Base-by-base conservation (phyloP, 2,329 filamentous ascomycete genomes). In the Penicillium vulpinum region DNA sequence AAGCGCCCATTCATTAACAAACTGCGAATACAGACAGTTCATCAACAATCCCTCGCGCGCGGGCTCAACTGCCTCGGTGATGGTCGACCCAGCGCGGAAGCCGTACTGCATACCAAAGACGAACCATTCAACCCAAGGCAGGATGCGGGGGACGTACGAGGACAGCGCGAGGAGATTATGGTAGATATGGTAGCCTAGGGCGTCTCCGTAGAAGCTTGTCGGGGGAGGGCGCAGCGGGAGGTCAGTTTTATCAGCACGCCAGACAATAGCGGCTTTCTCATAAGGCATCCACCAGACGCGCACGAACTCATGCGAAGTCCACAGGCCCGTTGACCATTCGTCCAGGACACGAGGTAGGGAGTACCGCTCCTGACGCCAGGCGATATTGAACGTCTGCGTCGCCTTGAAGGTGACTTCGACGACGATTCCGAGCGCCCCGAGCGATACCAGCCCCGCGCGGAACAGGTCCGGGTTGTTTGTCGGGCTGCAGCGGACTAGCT, bases 271-370 rank as follows among this genome's bases (percentile, higher is more conserved):
- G 44, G 91, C 85, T 54, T 91, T 85, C 70, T 90, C 91, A 77
- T 97, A 96, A 0, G 94, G 94, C 71, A 96, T 87, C 94, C 94
- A 99, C 93, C 94, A 99, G 28, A 97, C 91, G 28, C 94, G 85
- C 26, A 95, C 91, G 70, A 93, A 99, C 74, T 97, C 92, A 59
- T 88, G 85, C 59, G 86, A 83, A 1, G 85, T 90, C 93, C 94
- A 97, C 15, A 97, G 81, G 33, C 83, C 83, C 7, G 78, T 81
- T 18, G 87, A 76, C 91, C 94, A 97, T 7, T 83, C 80, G 11
- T 81, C 78, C 46, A 96, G 80, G 61, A 96, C 83, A 44, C 84
- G 81, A 43, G 79, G 71, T 59, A 97, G 87, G 1, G 86, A 76
- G 60, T 90, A 85, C 57, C 97, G 83, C 8, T 86, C 86, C 78